Evolutionary conservation across 129 eudicot genomes (phyloP).

Genomic region (Centella asiatica): DNA sequence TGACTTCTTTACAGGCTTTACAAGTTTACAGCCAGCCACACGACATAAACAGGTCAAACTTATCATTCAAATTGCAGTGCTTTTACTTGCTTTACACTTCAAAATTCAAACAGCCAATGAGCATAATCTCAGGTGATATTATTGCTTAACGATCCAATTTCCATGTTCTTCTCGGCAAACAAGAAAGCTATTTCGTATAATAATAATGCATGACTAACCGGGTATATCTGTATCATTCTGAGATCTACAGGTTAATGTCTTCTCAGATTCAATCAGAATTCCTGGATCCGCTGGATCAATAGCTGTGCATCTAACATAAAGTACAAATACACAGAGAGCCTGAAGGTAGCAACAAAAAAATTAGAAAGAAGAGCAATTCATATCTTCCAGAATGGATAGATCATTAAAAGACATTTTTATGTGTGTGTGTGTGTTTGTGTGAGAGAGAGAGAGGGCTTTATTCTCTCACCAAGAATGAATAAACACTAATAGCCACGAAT

Average conservation of each 20-base stretch:
- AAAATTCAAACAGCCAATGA: neutral
- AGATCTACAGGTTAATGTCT: slow-evolving; percentile 42
- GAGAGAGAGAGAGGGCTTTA: too few relatives aligned
- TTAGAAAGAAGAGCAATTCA: slow-evolving; percentile 10
- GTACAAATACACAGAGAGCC: slow-evolving; percentile 68
- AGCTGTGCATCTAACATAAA: slow-evolving; percentile 82
- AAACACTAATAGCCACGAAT: slow-evolving; percentile 61
- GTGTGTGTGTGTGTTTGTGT: too few relatives aligned
- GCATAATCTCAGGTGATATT: neutral
- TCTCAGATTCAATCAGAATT: slow-evolving; percentile 64
- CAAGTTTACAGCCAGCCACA: neutral
- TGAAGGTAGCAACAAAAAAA: slow-evolving; percentile 23
- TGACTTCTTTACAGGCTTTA: neutral
- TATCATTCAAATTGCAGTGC: neutral
- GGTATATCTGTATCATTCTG: slow-evolving; percentile 44
- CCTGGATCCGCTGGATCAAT: slow-evolving; percentile 98
- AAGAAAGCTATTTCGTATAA: slow-evolving; percentile 2
- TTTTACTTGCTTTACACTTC: neutral
- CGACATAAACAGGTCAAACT: neutral
- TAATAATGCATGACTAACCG: slow-evolving; percentile 33
- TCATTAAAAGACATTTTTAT: neutral
- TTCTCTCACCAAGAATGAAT: slow-evolving; percentile 62
- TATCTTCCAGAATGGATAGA: slow-evolving; percentile 3
- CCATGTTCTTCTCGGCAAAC: neutral
- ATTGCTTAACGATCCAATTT: neutral